These are phyloP conservation scores for Hevea brasiliensis DNA, from an alignment of 345 rosid genomes.

Conservation along the genomic window DNA sequence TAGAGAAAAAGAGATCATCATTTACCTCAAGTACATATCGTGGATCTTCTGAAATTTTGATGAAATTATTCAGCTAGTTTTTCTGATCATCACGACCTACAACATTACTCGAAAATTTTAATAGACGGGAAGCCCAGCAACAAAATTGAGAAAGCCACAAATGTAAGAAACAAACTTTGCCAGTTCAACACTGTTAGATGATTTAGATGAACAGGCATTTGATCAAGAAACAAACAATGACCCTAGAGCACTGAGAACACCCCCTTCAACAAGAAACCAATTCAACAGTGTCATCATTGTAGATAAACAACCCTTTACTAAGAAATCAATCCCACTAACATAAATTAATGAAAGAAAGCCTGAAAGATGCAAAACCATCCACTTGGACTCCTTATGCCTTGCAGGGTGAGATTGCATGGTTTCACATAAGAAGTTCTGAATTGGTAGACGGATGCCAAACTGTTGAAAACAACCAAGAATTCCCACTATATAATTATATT, in stretches of 20 bases:
- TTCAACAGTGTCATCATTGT: slow-evolving; percentile 51
- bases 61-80: slow-evolving; percentile 19
- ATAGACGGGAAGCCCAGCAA: background rate
- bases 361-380: slow-evolving; percentile 75
- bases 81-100: slow-evolving; percentile 18
- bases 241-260: slow-evolving; percentile 44
- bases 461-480: slow-evolving; percentile 47
- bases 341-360: slow-evolving; percentile 67
- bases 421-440: slow-evolving; percentile 47
- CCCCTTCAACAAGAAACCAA: slow-evolving; percentile 59
- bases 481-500: slow-evolving; percentile 40
- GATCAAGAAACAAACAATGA: slow-evolving; percentile 9
- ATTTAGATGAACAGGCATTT: slow-evolving; percentile 3
- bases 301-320: slow-evolving; percentile 61
- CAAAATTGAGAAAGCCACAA: background rate
- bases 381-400: slow-evolving; percentile 49
- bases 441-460: slow-evolving; percentile 44
- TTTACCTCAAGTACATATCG: slow-evolving; percentile 28
- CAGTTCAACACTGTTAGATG: slow-evolving; percentile 12
- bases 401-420: slow-evolving; percentile 39
- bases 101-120: slow-evolving; percentile 1
- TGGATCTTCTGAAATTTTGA: slow-evolving; percentile 19
- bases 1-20: background rate
- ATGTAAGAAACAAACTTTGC: slow-evolving; percentile 10
- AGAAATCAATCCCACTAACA: slow-evolving; percentile 49